Conservation (phyloP, 1,284 basidiomycete genomes). For the Apiotrichum mycotoxinovorans region DNA sequence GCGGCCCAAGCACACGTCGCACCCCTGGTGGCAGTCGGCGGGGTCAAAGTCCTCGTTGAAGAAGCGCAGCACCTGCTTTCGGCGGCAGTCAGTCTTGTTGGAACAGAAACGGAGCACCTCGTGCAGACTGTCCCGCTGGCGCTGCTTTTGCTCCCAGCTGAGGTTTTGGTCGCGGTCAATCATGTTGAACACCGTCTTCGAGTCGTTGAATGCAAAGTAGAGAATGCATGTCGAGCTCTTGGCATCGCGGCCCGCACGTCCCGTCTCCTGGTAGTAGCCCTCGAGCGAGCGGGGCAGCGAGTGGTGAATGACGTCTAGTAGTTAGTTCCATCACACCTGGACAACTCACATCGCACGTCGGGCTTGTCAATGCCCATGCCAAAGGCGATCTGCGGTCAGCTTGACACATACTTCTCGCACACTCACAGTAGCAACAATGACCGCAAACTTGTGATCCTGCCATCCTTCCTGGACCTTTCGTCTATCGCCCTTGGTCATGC, state of each 20-base stretch:
- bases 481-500: slow-evolving; percentile 65
- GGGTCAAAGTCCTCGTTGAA: slow-evolving; percentile 50
- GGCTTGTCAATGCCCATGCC: slow-evolving; percentile 98
- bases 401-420: not conserved
- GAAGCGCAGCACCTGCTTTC: slow-evolving; percentile 68
- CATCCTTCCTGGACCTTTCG: slow-evolving; percentile 66
- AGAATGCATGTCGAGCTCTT: slow-evolving; percentile 61
- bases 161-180: slow-evolving; percentile 57
- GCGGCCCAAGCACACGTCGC: slow-evolving; percentile 46
- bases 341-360: slow-evolving; percentile 57
- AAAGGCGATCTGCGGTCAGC: slow-evolving; percentile 66
- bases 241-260: slow-evolving; percentile 77
- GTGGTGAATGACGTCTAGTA: slow-evolving; percentile 70
- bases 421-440: slow-evolving; percentile 81
- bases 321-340: slow-evolving; percentile 14
- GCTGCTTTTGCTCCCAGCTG: slow-evolving; percentile 57
- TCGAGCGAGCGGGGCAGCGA: slow-evolving; percentile 66
- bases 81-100: slow-evolving; percentile 81
- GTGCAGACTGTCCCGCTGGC: slow-evolving; percentile 58
- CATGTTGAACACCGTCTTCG: slow-evolving; percentile 54
- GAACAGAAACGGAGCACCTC: slow-evolving; percentile 70
- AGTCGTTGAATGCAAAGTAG: slow-evolving; percentile 59
- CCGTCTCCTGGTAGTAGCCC: slow-evolving; percentile 79
- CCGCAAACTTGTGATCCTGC: slow-evolving; percentile 67
- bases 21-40: slow-evolving; percentile 42